Percentiles rank a stretch among this genome's conserved stretches.
phyloP scores from a whole-genome alignment of 441 rosid species.

The Aleurites moluccanus region DNA sequence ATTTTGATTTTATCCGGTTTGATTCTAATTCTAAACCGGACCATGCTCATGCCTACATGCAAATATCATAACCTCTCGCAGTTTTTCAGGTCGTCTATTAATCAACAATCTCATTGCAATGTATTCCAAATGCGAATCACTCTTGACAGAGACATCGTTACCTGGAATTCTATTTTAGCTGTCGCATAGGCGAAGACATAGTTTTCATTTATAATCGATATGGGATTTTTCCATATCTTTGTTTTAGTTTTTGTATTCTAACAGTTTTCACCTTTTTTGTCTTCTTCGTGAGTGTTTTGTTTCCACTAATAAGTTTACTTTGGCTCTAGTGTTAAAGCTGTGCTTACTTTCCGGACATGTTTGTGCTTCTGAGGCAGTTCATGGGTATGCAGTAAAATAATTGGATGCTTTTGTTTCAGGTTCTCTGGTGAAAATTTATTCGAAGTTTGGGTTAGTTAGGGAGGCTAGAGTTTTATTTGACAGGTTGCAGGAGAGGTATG shows the following conservation, averaged over 20 bases:
- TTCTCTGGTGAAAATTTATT: conserved; percentile 35
- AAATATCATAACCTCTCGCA: conserved; percentile 23
- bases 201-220: no score
- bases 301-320: conserved; percentile 23
- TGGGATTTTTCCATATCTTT: no score
- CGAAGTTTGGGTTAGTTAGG: conserved; percentile 25
- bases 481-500: conserved; percentile 27
- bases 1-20: no score
- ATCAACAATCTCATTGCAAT: conserved; percentile 30
- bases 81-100: conserved; percentile 27
- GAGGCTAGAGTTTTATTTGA: conserved; percentile 33
- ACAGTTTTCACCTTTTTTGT: conserved; percentile 30
- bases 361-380: conserved; percentile 30
- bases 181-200: no score
- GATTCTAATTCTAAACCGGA: no score
- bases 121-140: conserved; percentile 33
- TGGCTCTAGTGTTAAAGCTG: conserved; percentile 32
- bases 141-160: conserved; percentile 30
- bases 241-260: no score
- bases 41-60: conserved; percentile 28
- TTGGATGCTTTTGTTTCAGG: conserved; percentile 30
- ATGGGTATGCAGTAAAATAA: conserved; percentile 31
- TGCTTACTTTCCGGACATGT: conserved; percentile 27
- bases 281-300: conserved; percentile 19
- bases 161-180: conserved; percentile 37